Percentiles rank a stretch among this genome's conserved stretches.
These are phyloP conservation scores for Monosporascus sp. DNA, from an alignment of 2,329 filamentous ascomycete genomes.

Conservation along the genomic window DNA sequence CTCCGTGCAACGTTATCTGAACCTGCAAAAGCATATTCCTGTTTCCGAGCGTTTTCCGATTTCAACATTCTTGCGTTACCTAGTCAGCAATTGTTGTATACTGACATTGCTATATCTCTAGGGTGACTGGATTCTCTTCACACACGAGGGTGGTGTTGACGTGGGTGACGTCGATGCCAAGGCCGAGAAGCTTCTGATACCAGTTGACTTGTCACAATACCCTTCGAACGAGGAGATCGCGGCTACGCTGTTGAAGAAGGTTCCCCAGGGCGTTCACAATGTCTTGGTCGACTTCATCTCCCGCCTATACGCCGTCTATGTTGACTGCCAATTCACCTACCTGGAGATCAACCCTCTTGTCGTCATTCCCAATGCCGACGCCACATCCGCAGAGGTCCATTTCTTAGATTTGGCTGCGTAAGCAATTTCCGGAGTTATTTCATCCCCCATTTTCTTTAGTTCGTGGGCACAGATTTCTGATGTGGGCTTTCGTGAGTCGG, in stretches of 20 bases:
- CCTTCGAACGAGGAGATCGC: conserved; percentile 96
- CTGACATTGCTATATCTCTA: conserved; percentile 34
- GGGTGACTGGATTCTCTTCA: conserved; percentile 99
- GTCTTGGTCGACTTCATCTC: conserved; percentile 99
- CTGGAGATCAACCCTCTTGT: conserved; percentile 99
- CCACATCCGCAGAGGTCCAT: conserved; percentile 89
- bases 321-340: conserved; percentile 99
- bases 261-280: conserved; percentile 92
- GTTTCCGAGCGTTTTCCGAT: conserved; percentile 6
- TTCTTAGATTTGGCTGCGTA: conserved; percentile 55
- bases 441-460: no score
- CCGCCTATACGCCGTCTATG: conserved; percentile 95
- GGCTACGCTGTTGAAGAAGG: conserved; percentile 77
- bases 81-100: background rate
- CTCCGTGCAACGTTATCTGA: conserved; percentile 2
- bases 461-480: no score
- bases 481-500: no score
- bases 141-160: conserved; percentile 98
- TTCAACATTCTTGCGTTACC: background rate
- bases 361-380: conserved; percentile 89
- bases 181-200: conserved; percentile 96
- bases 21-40: background rate
- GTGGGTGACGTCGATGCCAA: conserved; percentile 98
- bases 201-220: conserved; percentile 90
- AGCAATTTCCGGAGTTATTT: no score